Conservation (phyloP, 2,329 filamentous ascomycete genomes). For the Penicillium sp. region DNA sequence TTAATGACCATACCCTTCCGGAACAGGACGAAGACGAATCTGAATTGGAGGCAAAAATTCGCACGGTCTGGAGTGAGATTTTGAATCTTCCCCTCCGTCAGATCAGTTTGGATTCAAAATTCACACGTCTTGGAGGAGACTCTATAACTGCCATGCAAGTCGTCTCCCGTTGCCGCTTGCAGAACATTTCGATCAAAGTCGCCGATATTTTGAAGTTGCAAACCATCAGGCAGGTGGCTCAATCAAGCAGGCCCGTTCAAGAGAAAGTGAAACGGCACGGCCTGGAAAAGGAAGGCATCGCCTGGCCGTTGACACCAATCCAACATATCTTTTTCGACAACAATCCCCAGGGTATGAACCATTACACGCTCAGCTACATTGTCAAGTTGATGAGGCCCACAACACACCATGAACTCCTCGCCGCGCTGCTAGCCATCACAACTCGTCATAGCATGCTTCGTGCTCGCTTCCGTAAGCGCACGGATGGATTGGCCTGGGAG, state of each 20-base stretch:
- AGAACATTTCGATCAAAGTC: not conserved
- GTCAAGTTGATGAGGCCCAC: too few species aligned
- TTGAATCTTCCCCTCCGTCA: not conserved
- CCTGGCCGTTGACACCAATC: conserved; percentile 9
- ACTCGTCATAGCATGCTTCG: conserved; percentile 19
- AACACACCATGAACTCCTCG: not conserved
- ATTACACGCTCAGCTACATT: conserved; percentile 18
- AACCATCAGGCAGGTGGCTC: too few species aligned
- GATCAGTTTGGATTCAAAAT: not conserved
- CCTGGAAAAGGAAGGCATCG: too few species aligned
- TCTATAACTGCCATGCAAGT: not conserved
- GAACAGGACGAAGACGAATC: too few species aligned
- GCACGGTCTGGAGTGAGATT: not conserved
- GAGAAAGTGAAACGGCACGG: too few species aligned
- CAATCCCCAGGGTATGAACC: not conserved
- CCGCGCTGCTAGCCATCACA: too few species aligned
- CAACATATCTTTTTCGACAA: conserved; percentile 13
- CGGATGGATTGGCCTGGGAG: not conserved
- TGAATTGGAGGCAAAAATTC: not conserved
- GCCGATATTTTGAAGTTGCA: not conserved
- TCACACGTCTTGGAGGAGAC: not conserved
- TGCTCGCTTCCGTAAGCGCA: conserved; percentile 9
- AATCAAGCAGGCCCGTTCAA: too few species aligned
- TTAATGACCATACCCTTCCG: too few species aligned
- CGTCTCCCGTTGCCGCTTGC: not conserved